These are phyloP conservation scores for Sclerotinia trifoliorum DNA, from an alignment of 2,329 filamentous ascomycete species.

Conservation along the genomic window DNA sequence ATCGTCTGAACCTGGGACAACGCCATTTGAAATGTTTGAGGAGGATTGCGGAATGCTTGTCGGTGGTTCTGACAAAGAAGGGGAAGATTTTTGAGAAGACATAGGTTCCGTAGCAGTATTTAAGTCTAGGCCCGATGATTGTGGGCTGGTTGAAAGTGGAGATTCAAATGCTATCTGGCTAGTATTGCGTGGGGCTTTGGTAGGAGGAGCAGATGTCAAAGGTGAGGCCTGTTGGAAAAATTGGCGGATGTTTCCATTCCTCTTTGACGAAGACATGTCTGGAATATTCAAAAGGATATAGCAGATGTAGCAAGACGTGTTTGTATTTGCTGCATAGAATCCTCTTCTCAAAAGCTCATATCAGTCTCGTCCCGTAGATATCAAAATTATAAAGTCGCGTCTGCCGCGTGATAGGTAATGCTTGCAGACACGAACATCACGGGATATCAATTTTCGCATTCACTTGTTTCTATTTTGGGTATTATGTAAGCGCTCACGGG, in stretches of 20 bases:
- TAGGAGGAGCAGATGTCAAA: conserved; percentile 5
- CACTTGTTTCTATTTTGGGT: conserved; percentile 2
- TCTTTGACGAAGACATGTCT: conserved; percentile 10
- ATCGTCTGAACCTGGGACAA: conserved; percentile 71
- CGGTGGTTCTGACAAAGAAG: conserved; percentile 3
- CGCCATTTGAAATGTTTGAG: conserved; percentile 10
- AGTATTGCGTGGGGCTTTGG: background rate
- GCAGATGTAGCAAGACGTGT: background rate
- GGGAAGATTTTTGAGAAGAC: conserved; percentile 8
- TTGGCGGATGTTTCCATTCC: conserved; percentile 14
- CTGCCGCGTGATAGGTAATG: conserved; percentile 9
- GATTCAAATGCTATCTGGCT: background rate
- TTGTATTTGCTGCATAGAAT: background rate
- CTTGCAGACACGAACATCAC: conserved; percentile 19
- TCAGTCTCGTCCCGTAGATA: background rate
- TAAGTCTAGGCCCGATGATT: background rate
- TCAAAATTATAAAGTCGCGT: conserved; percentile 6
- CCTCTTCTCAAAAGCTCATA: too few species aligned
- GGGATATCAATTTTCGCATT: background rate
- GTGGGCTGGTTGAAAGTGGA: background rate
- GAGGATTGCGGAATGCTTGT: conserved; percentile 3
- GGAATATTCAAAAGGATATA: background rate
- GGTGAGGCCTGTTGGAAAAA: conserved; percentile 17
- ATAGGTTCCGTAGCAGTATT: background rate
- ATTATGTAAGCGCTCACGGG: background rate